Evolutionary conservation across 768 basidiomycete genomes (phyloP).

Genomic region (Amanita rimosa): DNA sequence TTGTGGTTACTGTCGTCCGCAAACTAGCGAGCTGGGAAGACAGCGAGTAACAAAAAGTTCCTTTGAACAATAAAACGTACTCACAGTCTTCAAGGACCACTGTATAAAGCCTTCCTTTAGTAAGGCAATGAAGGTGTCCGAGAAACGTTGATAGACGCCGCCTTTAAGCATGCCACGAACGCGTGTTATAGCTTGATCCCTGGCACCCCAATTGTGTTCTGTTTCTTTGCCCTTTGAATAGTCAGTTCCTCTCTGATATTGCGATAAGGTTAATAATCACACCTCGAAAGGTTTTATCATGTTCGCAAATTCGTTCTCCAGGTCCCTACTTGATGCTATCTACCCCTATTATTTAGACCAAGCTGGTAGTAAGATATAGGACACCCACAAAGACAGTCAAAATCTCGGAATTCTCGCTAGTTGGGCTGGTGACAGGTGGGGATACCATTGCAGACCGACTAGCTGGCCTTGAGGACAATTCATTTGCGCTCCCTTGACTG

Average conservation of each 20-base stretch:
- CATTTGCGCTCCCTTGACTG: conserved; percentile 24
- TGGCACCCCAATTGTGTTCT: conserved; percentile 87
- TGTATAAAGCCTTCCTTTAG: conserved; percentile 75
- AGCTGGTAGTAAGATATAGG: neutral
- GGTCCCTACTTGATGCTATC: conserved; percentile 78
- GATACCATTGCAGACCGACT: conserved; percentile 49
- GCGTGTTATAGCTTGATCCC: conserved; percentile 66
- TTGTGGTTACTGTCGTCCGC: conserved; percentile 79
- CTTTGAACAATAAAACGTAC: conserved; percentile 14
- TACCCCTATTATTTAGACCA: conserved; percentile 15
- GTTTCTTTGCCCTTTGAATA: conserved; percentile 78
- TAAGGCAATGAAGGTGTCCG: conserved; percentile 61
- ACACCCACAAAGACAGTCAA: conserved; percentile 58
- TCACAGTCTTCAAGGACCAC: conserved; percentile 75
- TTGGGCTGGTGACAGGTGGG: conserved; percentile 24
- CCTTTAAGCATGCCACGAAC: conserved; percentile 89
- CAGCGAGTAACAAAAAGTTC: conserved; percentile 1
- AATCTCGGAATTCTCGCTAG: conserved; percentile 34
- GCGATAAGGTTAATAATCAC: conserved; percentile 10
- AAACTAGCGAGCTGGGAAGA: conserved; percentile 64
- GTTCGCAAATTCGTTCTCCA: conserved; percentile 73
- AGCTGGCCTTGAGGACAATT: conserved; percentile 32
- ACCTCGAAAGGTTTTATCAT: conserved; percentile 82
- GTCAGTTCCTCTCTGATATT: neutral
- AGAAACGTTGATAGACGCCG: conserved; percentile 63